Base-by-base conservation (phyloP, 345 rosid genomes). In the Heritiera littoralis region DNA sequence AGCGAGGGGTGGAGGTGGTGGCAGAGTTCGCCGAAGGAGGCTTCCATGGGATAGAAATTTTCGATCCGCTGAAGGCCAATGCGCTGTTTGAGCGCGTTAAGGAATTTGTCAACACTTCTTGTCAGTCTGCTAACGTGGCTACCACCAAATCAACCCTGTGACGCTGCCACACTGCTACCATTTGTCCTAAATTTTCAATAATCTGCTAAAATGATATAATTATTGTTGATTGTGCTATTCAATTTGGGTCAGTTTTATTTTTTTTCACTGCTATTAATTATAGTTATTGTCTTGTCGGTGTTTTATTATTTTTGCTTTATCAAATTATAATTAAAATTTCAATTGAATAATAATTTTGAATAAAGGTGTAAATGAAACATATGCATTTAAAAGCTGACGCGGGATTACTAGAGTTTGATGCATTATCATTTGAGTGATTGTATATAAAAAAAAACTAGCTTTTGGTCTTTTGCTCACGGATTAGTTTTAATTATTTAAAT, bases 31-130 rank as follows among this genome's bases (percentile, higher is more conserved):
- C 40, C 0, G 81, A 88, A 7, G 97, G 83, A 72, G 96, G 99
- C 18, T 85, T 20, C 78, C 99, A 95, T 79, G 94, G 81, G 0
- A 86, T 89, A 12, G 97, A 95, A 87, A 65, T 93, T 49, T 89
- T 93, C 56, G 94, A 87, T 59, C 82, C 78, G 10, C 73, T 48
- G 12, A 86, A 81, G 67, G 94, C 93, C 10, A 66, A 82, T 56
- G 85, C 80, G 45, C 43, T 90, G 48, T 69, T 83, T 5, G 77
- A 81, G 13, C 60, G 70, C 17, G 35, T 89, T 6, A 81, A 77
- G 77, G 86, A 81, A 9, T 90, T 92, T 75, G 79, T 91, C 23
- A 41, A 82, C 66, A 4, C 38, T 35, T 30, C 30, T 17, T 80
- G 74, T 40, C 51, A 64, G 13, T 10, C 32, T 56, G 51, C 9